Evolutionary conservation across 1,139 yeast genomes (phyloP).

Genomic region (Yamadazyma siamensis): DNA sequence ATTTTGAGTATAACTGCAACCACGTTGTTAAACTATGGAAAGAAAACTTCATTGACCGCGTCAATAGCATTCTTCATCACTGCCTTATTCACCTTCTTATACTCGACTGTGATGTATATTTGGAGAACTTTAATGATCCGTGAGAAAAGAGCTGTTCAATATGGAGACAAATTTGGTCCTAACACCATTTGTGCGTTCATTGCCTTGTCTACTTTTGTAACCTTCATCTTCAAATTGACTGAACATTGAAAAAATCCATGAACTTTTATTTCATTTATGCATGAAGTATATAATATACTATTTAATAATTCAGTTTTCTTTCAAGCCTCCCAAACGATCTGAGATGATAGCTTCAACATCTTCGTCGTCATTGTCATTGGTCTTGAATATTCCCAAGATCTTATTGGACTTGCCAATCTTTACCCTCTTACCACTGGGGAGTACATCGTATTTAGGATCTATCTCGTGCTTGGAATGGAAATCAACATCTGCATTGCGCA

Average conservation of each 20-base stretch:
- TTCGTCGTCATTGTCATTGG: conserved; percentile 44
- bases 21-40: conserved; percentile 67
- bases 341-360: conserved; percentile 62
- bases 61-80: conserved; percentile 87
- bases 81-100: conserved; percentile 67
- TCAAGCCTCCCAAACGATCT: conserved; percentile 26
- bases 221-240: conserved; percentile 57
- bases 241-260: conserved; percentile 17
- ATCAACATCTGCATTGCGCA: conserved; percentile 23
- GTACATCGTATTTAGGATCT: conserved; percentile 43
- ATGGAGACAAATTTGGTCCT: conserved; percentile 89
- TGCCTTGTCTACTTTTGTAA: conserved; percentile 67
- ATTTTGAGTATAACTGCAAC: conserved; percentile 72
- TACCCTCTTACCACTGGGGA: conserved; percentile 69
- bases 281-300: conserved; percentile 1
- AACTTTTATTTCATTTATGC: conserved; percentile 1
- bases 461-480: conserved; percentile 5
- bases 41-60: conserved; percentile 68
- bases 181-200: conserved; percentile 73
- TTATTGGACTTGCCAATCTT: conserved; percentile 31
- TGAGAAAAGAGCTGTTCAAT: conserved; percentile 74
- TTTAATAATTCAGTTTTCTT: conserved; percentile 1
- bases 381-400: conserved; percentile 24
- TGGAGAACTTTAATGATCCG: conserved; percentile 85
- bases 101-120: conserved; percentile 72